A percentile compares a stretch with the other conserved stretches of the same genome.
Conservation (phyloP, 176 grass and related monocot genomes). For the Typha latifolia region DNA sequence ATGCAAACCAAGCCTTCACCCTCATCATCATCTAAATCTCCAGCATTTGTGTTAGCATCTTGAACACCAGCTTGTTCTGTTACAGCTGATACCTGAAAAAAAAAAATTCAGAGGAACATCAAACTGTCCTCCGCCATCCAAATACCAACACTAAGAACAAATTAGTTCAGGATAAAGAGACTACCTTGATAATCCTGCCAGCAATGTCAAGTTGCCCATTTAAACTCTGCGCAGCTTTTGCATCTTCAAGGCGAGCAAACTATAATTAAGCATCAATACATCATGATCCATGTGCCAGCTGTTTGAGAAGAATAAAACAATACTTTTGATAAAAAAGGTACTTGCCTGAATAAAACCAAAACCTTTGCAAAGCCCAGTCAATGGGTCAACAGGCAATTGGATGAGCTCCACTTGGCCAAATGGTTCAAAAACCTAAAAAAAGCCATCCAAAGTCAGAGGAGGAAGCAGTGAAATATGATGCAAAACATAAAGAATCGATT, state of each 20-base stretch:
- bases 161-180: conserved; percentile 13
- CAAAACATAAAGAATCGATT: not conserved
- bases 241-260: conserved; percentile 94
- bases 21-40: conserved; percentile 98
- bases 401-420: conserved; percentile 92
- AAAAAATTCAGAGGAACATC: too few species aligned
- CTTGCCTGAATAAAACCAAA: conserved; percentile 88
- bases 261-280: conserved; percentile 20
- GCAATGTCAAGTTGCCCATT: conserved; percentile 98
- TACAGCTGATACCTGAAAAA: conserved; percentile 79
- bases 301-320: conserved; percentile 15
- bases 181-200: conserved; percentile 89
- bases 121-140: not conserved
- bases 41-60: conserved; percentile 49
- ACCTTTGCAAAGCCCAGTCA: conserved; percentile 82
- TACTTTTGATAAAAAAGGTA: conserved; percentile 3
- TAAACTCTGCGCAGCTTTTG: conserved; percentile 83
- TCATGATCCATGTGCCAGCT: conserved; percentile 13
- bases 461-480: not conserved
- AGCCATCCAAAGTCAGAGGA: not conserved
- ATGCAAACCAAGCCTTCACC: conserved; percentile 84
- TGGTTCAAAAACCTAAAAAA: conserved; percentile 73
- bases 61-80: conserved; percentile 72
- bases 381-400: conserved; percentile 73
- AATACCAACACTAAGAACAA: conserved; percentile 4